Evolutionary conservation across 2,329 filamentous ascomycete species (phyloP).

Genomic region (Pseudogymnoascus sp.): DNA sequence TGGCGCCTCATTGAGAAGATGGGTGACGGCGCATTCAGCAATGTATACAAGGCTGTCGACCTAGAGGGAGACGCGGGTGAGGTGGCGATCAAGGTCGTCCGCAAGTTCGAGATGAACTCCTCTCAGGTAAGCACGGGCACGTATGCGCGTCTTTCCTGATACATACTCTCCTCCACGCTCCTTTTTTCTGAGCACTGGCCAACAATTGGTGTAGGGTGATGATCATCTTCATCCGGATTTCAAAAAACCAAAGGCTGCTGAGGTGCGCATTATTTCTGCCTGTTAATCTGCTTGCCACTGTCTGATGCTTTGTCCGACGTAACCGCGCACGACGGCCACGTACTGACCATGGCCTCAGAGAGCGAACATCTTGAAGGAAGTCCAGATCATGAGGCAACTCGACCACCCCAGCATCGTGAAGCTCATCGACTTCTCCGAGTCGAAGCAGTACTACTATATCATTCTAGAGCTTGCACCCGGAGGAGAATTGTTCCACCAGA

Average conservation of each 20-base stretch:
- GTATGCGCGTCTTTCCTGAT: conserved; percentile 22
- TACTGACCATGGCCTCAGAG: conserved; percentile 46
- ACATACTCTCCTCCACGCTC: conserved; percentile 23
- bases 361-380: conserved; percentile 96
- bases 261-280: conserved; percentile 62
- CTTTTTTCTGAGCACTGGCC: conserved; percentile 37
- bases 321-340: conserved; percentile 13
- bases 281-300: conserved; percentile 23
- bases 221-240: conserved; percentile 93
- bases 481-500: conserved; percentile 96
- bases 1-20: conserved; percentile 92
- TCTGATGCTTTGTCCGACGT: conserved; percentile 24
- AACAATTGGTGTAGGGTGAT: conserved; percentile 64
- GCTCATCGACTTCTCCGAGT: conserved; percentile 88
- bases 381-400: conserved; percentile 95
- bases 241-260: conserved; percentile 90
- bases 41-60: conserved; percentile 88
- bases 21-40: conserved; percentile 98
- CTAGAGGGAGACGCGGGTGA: conserved; percentile 61
- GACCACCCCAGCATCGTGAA: conserved; percentile 96
- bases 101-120: conserved; percentile 98
- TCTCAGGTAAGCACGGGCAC: conserved; percentile 72
- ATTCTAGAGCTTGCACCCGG: conserved; percentile 90
- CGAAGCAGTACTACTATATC: conserved; percentile 93
- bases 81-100: conserved; percentile 96